Evolutionary conservation across 2,329 filamentous ascomycete genomes (phyloP).

Genomic region (Lasiodiplodia theobromae): DNA sequence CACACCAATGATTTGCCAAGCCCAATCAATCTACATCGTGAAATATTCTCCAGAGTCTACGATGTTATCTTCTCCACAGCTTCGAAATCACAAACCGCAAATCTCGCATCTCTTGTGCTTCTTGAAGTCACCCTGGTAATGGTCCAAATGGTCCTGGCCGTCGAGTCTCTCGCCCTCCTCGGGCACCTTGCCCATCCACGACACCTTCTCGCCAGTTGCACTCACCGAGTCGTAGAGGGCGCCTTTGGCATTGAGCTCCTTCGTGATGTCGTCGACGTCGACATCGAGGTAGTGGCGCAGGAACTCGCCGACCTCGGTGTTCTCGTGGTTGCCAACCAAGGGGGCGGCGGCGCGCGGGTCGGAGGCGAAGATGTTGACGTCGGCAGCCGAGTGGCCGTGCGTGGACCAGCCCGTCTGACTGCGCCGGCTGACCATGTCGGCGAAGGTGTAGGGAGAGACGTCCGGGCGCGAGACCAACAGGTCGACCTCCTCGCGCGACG

Average conservation of each 20-base stretch:
- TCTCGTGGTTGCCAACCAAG: conserved; percentile 88
- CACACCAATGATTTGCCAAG: neutral
- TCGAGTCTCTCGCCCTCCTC: conserved; percentile 52
- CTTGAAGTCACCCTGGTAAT: conserved; percentile 35
- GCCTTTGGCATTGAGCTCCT: conserved; percentile 71
- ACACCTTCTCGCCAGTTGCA: conserved; percentile 40
- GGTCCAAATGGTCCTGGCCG: conserved; percentile 51
- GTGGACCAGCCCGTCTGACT: conserved; percentile 94
- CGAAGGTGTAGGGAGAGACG: conserved; percentile 68
- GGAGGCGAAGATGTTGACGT: conserved; percentile 95
- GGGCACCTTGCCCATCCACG: conserved; percentile 54
- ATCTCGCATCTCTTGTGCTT: conserved; percentile 34
- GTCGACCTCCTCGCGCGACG: conserved; percentile 73
- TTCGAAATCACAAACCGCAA: conserved; percentile 23
- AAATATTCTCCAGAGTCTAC: neutral
- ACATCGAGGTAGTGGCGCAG: conserved; percentile 79
- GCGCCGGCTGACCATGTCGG: conserved; percentile 85
- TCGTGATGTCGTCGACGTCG: conserved; percentile 78
- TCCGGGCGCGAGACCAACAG: conserved; percentile 66
- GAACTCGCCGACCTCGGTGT: conserved; percentile 89
- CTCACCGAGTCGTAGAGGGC: conserved; percentile 40
- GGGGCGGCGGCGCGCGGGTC: conserved; percentile 67
- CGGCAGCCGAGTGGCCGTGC: conserved; percentile 78
- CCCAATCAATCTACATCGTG: neutral
- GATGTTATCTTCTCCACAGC: neutral